Base-by-base conservation (phyloP, 2,329 filamentous ascomycete genomes). In the Arthroderma sp. region DNA sequence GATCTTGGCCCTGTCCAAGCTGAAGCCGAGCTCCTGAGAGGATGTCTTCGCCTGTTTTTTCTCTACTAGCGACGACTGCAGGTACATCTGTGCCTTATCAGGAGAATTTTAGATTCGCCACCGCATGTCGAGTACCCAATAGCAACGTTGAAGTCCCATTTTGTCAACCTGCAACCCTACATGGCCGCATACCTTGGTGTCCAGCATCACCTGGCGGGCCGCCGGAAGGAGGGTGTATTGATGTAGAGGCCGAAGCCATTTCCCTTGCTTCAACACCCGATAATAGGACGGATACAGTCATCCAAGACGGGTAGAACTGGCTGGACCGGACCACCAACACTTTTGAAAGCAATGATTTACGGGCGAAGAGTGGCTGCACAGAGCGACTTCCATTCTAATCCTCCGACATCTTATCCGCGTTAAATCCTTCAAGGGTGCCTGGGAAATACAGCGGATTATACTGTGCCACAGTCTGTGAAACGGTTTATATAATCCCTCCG, bases 81-180 rank as follows among this genome's bases (percentile, higher is more conserved):
- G 15, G 9, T n/a, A 19, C 23, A 31, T 33, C 25, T 51, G 25
- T 19, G n/a, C 25, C 47, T 19, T 17, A 17, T 1, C 5, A 11
- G 33, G 47, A 25, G 47, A 33, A 25, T 51, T 51, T 51, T 51
- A 51, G 47, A 51, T 51, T 51, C 25, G 47, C 47, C 47, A 51
- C 47, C n/a, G 47, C 25, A 31, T 23, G 11, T 6, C 23, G 47
- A 19, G 5, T 31, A 8, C 25, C 47, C 47, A 51, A 51, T 51
- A 2, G 7, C 15, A 19, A 25, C 23, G 15, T 51, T 17, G 6
- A 51, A 8, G 4, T 19, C 9, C 47, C 11, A n/a, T 51, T 17
- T 51, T 51, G 47, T 51, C 47, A 9, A 51, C n/a, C 47, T 51
- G 25, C 47, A 51, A 51, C 25, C 23, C 7, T 51, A 3, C 1